phyloP scores from a whole-genome alignment of 1,139 yeast genomes.

The Wickerhamomyces sp. region DNA sequence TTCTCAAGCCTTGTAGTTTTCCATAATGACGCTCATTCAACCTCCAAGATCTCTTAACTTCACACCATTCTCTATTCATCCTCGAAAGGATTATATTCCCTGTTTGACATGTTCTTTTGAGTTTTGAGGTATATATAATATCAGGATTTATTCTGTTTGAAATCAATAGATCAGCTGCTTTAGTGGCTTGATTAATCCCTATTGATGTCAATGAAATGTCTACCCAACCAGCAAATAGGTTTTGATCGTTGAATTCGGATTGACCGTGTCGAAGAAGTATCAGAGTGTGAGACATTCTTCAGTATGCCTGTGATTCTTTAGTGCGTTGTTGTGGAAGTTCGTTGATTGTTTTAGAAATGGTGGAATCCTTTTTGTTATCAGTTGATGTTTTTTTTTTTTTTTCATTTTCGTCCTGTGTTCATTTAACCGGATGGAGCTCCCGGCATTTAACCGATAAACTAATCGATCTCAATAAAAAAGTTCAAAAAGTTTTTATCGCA shows the following conservation, averaged over 20 bases:
- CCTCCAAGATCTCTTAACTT: conserved; percentile 59
- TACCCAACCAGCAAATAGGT: conserved; percentile 81
- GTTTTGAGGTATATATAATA: conserved; percentile 57
- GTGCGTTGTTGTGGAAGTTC: neutral
- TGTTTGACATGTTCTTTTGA: conserved; percentile 62
- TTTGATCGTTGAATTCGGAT: conserved; percentile 65
- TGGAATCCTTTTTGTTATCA: too few species aligned
- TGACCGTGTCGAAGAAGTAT: conserved; percentile 71
- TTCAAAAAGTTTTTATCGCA: too few species aligned
- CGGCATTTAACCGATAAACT: too few species aligned
- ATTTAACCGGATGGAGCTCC: too few species aligned
- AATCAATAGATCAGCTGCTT: conserved; percentile 51
- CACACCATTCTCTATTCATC: conserved; percentile 85
- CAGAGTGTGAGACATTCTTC: conserved; percentile 27
- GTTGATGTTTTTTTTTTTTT: too few species aligned
- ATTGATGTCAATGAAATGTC: conserved; percentile 59
- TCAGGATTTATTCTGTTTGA: conserved; percentile 41
- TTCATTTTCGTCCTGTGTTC: too few species aligned
- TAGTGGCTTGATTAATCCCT: conserved; percentile 58
- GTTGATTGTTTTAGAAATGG: neutral
- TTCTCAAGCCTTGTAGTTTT: conserved; percentile 63
- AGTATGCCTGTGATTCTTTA: neutral
- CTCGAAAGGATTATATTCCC: conserved; percentile 53
- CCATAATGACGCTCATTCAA: conserved; percentile 33
- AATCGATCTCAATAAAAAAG: too few species aligned